phyloP scores from a whole-genome alignment of 192 early-diverging fungal genomes.

The Linnemannia zychae region DNA sequence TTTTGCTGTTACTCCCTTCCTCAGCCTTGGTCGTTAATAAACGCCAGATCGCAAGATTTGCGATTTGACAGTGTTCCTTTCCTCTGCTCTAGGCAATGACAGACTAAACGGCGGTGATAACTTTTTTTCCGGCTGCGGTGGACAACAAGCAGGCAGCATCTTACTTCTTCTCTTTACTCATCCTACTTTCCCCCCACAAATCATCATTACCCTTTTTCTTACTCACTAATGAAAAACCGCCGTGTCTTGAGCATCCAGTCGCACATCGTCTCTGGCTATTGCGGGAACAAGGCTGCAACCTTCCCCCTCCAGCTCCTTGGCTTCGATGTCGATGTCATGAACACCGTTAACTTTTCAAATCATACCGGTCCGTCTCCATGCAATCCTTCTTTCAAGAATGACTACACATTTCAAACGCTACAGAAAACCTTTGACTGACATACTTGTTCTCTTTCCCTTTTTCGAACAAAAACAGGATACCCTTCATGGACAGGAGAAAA shows the following conservation, averaged over 20 bases:
- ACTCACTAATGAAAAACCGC: conserved; percentile 19
- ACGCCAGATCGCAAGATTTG: neutral
- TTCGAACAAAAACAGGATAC: conserved; percentile 73
- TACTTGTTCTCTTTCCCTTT: neutral
- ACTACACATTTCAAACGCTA: neutral
- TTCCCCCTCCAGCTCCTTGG: conserved; percentile 93
- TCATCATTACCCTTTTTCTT: neutral
- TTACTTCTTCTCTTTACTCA: neutral
- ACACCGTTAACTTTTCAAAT: conserved; percentile 96
- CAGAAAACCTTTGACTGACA: neutral
- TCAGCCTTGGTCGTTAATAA: neutral
- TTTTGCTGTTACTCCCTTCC: too few species aligned
- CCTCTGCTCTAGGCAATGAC: neutral
- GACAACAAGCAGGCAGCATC: too few species aligned
- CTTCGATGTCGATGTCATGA: conserved; percentile 93
- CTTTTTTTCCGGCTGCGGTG: neutral
- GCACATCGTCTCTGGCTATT: conserved; percentile 67
- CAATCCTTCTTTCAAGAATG: neutral
- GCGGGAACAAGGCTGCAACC: conserved; percentile 89
- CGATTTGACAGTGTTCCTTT: neutral
- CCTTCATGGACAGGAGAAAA: conserved; percentile 79
- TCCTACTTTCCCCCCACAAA: neutral
- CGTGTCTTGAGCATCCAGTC: conserved; percentile 67
- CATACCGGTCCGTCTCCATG: conserved; percentile 75
- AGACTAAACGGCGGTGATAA: neutral